A percentile compares a stretch with the other conserved stretches of the same genome.
Conservation (phyloP, 2,329 filamentous ascomycete species). For the Aotearoamyces nothofagi region DNA sequence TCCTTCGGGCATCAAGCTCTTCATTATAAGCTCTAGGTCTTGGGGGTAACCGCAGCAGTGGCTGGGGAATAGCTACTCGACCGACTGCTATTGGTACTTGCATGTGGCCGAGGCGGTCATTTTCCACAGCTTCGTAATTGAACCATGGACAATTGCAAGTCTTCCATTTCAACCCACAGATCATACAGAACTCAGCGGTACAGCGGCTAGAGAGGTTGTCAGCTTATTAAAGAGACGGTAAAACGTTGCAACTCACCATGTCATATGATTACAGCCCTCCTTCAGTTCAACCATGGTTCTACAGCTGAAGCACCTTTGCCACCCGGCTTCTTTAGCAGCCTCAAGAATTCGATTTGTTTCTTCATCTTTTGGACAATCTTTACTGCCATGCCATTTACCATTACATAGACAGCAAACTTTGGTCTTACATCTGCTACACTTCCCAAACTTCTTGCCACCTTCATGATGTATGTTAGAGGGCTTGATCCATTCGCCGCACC, state of each 20-base stretch:
- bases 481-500: slow-evolving; percentile 69
- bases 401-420: slow-evolving; percentile 65
- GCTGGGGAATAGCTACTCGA: slow-evolving; percentile 14
- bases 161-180: slow-evolving; percentile 72
- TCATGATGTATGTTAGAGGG: slow-evolving; percentile 50
- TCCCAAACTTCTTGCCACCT: slow-evolving; percentile 47
- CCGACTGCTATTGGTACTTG: slow-evolving; percentile 23
- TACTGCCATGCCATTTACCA: slow-evolving; percentile 53
- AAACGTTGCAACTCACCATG: slow-evolving; percentile 44
- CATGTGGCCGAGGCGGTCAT: slow-evolving; percentile 38
- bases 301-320: slow-evolving; percentile 65
- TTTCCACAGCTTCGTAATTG: slow-evolving; percentile 41
- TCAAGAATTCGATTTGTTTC: slow-evolving; percentile 48
- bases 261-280: slow-evolving; percentile 81
- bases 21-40: slow-evolving; percentile 18
- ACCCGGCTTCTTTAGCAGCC: slow-evolving; percentile 51
- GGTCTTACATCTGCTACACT: slow-evolving; percentile 55
- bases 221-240: background rate
- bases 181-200: slow-evolving; percentile 74
- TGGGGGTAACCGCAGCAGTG: slow-evolving; percentile 14
- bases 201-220: slow-evolving; percentile 41
- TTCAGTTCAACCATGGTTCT: slow-evolving; percentile 60
- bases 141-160: slow-evolving; percentile 73
- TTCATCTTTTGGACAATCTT: slow-evolving; percentile 58
- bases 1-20: slow-evolving; percentile 21